phyloP scores from a whole-genome alignment of 768 basidiomycete species.

The Boletus tylopilopsis region DNA sequence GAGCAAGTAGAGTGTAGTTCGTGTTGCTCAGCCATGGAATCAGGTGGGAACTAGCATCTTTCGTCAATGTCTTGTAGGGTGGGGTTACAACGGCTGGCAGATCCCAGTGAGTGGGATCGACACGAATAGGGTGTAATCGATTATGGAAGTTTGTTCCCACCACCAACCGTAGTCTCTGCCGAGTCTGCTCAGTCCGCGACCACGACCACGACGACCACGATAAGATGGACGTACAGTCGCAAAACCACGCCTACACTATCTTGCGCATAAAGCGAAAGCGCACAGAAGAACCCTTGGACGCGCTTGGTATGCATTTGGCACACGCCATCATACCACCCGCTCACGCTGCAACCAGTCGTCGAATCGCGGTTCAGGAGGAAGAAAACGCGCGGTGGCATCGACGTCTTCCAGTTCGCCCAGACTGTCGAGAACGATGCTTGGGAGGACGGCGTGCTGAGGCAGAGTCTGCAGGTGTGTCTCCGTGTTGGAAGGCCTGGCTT shows the following conservation, averaged over 20 bases:
- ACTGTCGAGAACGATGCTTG: constrained; percentile 70
- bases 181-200: background rate
- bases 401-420: constrained; percentile 77
- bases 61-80: too few species aligned
- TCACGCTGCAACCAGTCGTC: constrained; percentile 43
- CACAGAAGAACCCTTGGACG: constrained; percentile 79
- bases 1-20: too few species aligned
- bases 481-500: background rate
- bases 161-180: too few species aligned
- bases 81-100: too few species aligned
- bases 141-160: too few species aligned
- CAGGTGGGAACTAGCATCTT: too few species aligned
- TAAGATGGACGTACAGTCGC: constrained; percentile 21
- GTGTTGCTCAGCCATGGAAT: too few species aligned
- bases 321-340: constrained; percentile 3
- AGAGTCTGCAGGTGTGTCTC: constrained; percentile 56
- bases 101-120: too few species aligned
- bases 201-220: background rate
- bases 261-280: constrained; percentile 81
- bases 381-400: constrained; percentile 50
- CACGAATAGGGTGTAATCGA: too few species aligned
- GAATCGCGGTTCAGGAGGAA: constrained; percentile 60
- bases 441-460: constrained; percentile 55
- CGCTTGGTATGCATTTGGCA: constrained; percentile 51
- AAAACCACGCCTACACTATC: constrained; percentile 56